Conservation (phyloP, 352 stramenopile genomes). For the Chrysophaeum taylorii region DNA sequence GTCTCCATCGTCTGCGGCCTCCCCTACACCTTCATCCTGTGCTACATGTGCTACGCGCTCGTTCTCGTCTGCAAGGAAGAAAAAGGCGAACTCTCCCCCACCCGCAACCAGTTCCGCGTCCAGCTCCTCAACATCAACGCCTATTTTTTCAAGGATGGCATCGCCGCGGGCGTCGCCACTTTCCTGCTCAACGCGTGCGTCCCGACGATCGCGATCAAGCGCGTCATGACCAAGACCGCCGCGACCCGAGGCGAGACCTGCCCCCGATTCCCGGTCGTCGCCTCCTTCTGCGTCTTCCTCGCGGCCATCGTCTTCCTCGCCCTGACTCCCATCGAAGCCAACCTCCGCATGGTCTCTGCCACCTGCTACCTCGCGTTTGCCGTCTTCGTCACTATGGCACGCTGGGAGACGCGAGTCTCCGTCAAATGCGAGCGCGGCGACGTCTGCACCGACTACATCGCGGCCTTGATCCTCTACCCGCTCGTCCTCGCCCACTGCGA, state of each 20-base stretch:
- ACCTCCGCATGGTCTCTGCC: conserved; percentile 4
- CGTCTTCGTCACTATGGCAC: neutral
- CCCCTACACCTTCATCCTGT: conserved; percentile 34
- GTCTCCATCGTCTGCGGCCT: conserved; percentile 40
- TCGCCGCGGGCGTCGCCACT: neutral
- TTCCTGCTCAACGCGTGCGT: neutral
- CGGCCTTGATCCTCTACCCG: neutral
- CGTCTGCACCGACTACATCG: neutral
- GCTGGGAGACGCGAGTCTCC: neutral
- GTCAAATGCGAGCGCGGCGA: neutral
- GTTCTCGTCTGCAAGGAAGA: neutral
- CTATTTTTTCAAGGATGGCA: neutral
- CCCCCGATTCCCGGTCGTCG: neutral
- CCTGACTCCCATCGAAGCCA: neutral
- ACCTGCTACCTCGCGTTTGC: neutral
- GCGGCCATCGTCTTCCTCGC: neutral
- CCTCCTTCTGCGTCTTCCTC: neutral
- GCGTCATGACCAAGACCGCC: neutral
- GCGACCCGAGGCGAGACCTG: neutral
- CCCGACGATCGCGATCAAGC: neutral
- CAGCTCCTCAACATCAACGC: neutral
- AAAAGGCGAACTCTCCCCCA: neutral
- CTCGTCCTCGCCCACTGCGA: neutral
- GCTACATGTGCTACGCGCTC: conserved; percentile 13
- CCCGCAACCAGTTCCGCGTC: neutral